Conservation (phyloP, 1,284 basidiomycete genomes). For the Grifola frondosa region DNA sequence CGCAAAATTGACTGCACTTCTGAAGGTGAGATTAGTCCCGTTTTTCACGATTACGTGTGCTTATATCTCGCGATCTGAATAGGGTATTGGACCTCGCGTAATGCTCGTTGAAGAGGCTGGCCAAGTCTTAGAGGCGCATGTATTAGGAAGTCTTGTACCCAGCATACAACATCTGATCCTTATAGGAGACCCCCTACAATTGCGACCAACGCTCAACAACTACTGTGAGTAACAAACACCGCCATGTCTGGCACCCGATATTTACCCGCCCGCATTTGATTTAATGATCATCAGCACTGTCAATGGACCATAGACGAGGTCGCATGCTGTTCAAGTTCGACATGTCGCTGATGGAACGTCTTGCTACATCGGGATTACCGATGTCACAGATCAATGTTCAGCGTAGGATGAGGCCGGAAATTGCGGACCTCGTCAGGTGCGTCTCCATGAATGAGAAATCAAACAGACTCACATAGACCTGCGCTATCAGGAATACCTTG, state of each 20-base stretch:
- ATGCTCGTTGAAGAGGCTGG: conserved; percentile 55
- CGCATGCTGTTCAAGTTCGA: conserved; percentile 42
- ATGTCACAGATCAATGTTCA: conserved; percentile 45
- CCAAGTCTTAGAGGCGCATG: conserved; percentile 75
- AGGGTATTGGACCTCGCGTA: conserved; percentile 39
- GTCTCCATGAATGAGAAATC: too few relatives aligned
- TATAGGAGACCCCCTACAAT: conserved; percentile 47
- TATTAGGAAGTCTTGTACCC: conserved; percentile 59
- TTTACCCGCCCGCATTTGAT: too few relatives aligned
- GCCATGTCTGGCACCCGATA: too few relatives aligned
- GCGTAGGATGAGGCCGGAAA: conserved; percentile 44
- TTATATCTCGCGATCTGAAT: background rate
- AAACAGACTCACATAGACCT: background rate
- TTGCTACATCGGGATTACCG: conserved; percentile 36
- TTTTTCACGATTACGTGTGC: background rate
- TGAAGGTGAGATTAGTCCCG: conserved; percentile 42
- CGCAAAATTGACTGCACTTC: conserved; percentile 56
- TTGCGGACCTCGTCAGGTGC: conserved; percentile 41
- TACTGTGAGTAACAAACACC: conserved; percentile 53
- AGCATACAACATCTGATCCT: conserved; percentile 25
- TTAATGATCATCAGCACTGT: conserved; percentile 30
- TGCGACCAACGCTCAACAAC: conserved; percentile 65
- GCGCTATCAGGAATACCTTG: conserved; percentile 52
- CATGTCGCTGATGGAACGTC: conserved; percentile 47
- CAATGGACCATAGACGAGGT: conserved; percentile 39